Conservation (phyloP, 2,329 filamentous ascomycete genomes). For the Microdochium nivale region DNA sequence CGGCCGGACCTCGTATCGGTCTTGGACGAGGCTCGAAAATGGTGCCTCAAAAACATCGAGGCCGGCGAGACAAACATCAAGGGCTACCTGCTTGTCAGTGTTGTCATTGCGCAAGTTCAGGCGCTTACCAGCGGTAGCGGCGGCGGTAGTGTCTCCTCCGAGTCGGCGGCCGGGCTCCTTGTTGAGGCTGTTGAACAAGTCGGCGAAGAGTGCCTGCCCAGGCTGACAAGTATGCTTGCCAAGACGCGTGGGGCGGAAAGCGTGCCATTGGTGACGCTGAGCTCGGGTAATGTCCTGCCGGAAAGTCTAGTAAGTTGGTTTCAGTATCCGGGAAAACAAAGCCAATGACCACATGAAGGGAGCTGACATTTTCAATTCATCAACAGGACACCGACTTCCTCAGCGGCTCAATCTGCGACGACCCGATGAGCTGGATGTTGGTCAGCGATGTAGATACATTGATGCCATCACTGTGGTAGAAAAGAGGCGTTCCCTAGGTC, state of each 20-base stretch:
- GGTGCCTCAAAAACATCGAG: slow-evolving; percentile 29
- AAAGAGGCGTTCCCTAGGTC: no score
- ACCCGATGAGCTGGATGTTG: neutral
- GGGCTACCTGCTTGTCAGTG: slow-evolving; percentile 30
- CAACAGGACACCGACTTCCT: neutral
- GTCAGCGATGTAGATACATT: neutral
- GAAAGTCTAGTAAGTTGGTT: no score
- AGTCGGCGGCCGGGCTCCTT: neutral
- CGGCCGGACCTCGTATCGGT: slow-evolving; percentile 25
- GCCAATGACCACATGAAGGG: no score
- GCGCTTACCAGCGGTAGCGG: neutral
- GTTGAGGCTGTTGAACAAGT: no score
- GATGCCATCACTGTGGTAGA: no score
- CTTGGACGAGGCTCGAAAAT: slow-evolving; percentile 26
- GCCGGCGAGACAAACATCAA: slow-evolving; percentile 48
- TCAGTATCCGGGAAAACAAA: no score
- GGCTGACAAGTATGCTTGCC: no score
- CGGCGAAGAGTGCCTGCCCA: no score
- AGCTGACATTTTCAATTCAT: neutral
- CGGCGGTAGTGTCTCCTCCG: neutral
- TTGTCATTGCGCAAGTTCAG: neutral
- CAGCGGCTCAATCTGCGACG: neutral
- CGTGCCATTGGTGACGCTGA: no score
- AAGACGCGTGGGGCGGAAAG: no score
- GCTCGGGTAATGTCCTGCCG: no score